Conservation (phyloP, 257 asterid species). For the Cordia subcordata region DNA sequence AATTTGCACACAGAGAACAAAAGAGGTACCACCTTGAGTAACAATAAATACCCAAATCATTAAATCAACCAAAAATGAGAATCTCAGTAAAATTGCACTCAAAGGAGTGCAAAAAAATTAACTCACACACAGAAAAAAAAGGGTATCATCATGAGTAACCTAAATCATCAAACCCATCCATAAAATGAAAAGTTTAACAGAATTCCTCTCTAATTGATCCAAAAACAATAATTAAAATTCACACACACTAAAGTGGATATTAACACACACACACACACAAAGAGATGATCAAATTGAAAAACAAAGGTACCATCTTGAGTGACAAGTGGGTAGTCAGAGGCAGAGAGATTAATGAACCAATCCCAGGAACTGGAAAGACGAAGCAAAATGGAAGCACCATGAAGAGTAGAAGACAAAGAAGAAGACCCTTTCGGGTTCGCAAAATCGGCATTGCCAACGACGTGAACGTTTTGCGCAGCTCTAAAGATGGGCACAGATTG, state of each 20-base stretch:
- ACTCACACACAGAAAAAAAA: neutral
- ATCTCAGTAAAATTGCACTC: neutral
- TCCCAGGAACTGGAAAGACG: constrained; percentile 63
- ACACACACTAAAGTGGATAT: neutral
- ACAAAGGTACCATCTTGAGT: constrained; percentile 76
- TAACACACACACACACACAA: neutral
- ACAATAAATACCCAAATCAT: too few relatives aligned
- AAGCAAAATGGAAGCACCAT: constrained; percentile 71
- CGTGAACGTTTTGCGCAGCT: constrained; percentile 75
- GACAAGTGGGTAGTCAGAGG: constrained; percentile 74
- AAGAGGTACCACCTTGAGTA: too few relatives aligned
- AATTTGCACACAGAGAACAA: too few relatives aligned
- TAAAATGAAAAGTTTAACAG: neutral
- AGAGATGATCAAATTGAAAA: too few relatives aligned
- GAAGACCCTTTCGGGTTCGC: constrained; percentile 65
- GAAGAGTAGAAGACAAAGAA: constrained; percentile 61
- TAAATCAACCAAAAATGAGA: too few relatives aligned
- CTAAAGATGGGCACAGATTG: constrained; percentile 57
- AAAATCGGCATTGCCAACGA: constrained; percentile 65
- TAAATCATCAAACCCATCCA: neutral
- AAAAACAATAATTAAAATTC: too few relatives aligned
- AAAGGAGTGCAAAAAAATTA: too few relatives aligned
- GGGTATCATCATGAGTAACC: neutral
- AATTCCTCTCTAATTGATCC: too few relatives aligned
- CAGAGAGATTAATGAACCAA: constrained; percentile 83